Evolutionary conservation across 148 eudicot genomes (phyloP).

Genomic region (Persicaria tinctoria): DNA sequence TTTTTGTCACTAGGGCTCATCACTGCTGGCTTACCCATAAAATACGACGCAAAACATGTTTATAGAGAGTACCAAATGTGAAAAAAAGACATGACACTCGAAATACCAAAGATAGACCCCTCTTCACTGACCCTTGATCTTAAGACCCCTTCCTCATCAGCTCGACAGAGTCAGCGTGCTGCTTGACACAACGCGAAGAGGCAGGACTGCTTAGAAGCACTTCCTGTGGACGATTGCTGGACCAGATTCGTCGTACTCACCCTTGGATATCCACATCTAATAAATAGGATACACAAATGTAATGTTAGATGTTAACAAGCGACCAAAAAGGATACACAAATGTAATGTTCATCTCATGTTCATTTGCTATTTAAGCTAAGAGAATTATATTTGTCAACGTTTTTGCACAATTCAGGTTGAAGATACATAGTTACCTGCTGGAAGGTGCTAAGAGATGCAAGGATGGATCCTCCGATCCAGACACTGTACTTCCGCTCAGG

Average conservation of each 20-base stretch:
- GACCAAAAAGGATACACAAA: not conserved
- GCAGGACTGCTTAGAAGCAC: slow-evolving; percentile 3
- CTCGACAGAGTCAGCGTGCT: not conserved
- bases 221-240: slow-evolving; percentile 16
- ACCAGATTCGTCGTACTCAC: slow-evolving; percentile 13
- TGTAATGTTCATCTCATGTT: not conserved
- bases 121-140: slow-evolving; percentile 7
- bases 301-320: not conserved
- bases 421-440: slow-evolving; percentile 6
- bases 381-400: not conserved
- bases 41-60: not conserved
- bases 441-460: slow-evolving; percentile 16
- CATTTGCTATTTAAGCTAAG: not conserved
- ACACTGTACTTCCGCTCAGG: slow-evolving; percentile 14
- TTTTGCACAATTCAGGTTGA: not conserved
- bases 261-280: slow-evolving; percentile 16
- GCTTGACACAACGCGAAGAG: not conserved
- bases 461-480: slow-evolving; percentile 14
- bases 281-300: not conserved
- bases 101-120: slow-evolving; percentile 2
- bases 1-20: slow-evolving; percentile 8
- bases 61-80: slow-evolving; percentile 6
- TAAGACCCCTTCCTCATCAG: not conserved
- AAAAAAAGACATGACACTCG: not conserved
- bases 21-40: slow-evolving; percentile 11